Evolutionary conservation across 192 early-diverging fungal species (phyloP).

Genomic region (Rhizoclosmatium globosum): DNA sequence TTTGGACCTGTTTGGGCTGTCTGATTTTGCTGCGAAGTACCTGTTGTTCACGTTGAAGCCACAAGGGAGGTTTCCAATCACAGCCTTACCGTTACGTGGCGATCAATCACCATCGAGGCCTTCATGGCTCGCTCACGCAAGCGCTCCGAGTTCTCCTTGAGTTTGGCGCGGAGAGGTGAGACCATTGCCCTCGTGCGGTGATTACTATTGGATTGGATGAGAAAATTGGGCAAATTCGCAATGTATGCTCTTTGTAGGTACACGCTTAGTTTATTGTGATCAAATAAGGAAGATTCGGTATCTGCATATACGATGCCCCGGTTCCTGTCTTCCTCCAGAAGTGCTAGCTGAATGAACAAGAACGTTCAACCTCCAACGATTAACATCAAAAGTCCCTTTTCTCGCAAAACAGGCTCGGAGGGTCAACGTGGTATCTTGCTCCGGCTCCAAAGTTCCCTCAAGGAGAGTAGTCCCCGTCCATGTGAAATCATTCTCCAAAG

Average conservation of each 20-base stretch:
- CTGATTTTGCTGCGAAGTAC: conserved; percentile 17
- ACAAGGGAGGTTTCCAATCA: background rate
- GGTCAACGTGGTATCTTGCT: conserved; percentile 53
- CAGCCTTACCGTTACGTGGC: background rate
- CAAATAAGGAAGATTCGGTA: conserved; percentile 47
- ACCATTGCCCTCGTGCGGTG: no score
- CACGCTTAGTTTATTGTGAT: conserved; percentile 38
- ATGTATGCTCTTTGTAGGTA: no score
- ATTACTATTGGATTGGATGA: no score
- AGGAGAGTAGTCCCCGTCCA: conserved; percentile 72
- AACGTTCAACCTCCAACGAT: conserved; percentile 72
- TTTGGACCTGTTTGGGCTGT: conserved; percentile 12
- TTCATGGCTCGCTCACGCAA: background rate
- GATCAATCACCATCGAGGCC: background rate
- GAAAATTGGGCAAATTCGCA: no score
- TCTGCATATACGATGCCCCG: conserved; percentile 44
- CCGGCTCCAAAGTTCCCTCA: conserved; percentile 62
- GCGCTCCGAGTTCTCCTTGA: background rate
- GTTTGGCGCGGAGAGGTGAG: no score
- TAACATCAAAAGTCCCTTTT: conserved; percentile 78
- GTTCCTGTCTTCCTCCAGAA: background rate
- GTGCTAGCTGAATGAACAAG: conserved; percentile 2
- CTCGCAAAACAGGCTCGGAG: conserved; percentile 65
- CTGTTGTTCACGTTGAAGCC: background rate
- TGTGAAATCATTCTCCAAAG: conserved; percentile 49